A percentile compares a stretch with the other conserved stretches of the same genome.
Conservation (phyloP, 805 yeast genomes). For the Groenewaldozyma salmanticensis region DNA sequence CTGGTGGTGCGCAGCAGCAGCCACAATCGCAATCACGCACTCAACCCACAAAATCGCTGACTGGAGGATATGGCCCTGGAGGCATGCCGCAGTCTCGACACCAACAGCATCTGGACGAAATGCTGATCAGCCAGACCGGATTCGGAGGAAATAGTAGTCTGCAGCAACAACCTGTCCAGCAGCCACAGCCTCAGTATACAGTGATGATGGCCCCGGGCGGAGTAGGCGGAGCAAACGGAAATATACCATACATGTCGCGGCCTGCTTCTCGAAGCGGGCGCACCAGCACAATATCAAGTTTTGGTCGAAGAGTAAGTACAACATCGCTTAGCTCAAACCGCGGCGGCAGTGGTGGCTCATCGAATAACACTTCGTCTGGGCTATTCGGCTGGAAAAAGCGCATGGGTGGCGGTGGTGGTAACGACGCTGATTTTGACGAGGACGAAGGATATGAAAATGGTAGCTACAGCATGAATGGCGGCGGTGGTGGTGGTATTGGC, state of each 20-base stretch:
- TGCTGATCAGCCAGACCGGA: slow-evolving; percentile 7
- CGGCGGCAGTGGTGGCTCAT: slow-evolving; percentile 6
- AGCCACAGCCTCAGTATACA: too few relatives aligned
- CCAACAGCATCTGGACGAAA: slow-evolving; percentile 16
- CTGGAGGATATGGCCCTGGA: slow-evolving; percentile 14
- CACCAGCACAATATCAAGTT: slow-evolving; percentile 10
- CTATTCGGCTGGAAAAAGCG: slow-evolving; percentile 16
- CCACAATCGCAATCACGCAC: too few relatives aligned
- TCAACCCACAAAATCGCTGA: too few relatives aligned
- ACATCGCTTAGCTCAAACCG: slow-evolving; percentile 11
- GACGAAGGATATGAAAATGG: too few relatives aligned
- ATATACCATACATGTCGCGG: too few relatives aligned
- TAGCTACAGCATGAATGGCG: too few relatives aligned
- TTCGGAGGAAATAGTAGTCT: background rate
- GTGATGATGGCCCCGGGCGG: background rate
- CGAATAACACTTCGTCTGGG: too few relatives aligned
- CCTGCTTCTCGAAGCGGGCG: slow-evolving; percentile 7
- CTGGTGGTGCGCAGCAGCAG: too few relatives aligned
- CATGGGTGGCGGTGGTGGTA: slow-evolving; percentile 4
- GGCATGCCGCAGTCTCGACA: slow-evolving; percentile 20
- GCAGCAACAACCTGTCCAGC: too few relatives aligned
- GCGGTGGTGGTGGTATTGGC: slow-evolving; percentile 18
- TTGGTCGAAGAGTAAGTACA: slow-evolving; percentile 9
- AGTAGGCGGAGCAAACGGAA: slow-evolving; percentile 5
- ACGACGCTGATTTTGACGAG: slow-evolving; percentile 16